Conservation (phyloP, 345 rosid genomes). For the Balakata baccata region DNA sequence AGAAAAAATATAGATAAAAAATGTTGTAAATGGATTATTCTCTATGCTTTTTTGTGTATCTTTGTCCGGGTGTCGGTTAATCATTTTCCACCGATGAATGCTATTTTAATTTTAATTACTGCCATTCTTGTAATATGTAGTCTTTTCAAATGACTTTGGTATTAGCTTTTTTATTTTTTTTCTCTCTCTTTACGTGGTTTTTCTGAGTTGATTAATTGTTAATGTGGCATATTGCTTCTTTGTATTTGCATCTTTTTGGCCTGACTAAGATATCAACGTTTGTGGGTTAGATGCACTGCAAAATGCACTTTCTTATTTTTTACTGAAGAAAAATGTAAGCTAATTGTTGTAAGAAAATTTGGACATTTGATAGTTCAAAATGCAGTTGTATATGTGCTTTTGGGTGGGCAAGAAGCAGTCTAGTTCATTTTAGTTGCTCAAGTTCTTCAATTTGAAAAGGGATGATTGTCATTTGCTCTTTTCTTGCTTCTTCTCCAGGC, state of each 20-base stretch:
- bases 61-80: background rate
- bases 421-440: background rate
- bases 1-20: background rate
- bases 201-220: background rate
- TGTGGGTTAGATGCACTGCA: background rate
- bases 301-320: background rate
- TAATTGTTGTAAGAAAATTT: background rate
- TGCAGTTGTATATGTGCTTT: background rate
- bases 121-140: background rate
- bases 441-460: background rate
- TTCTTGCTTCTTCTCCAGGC: conserved; percentile 49
- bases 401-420: background rate
- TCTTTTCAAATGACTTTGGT: background rate
- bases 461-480: conserved; percentile 7
- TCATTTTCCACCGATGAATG: background rate
- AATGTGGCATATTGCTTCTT: background rate
- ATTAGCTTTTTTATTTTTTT: background rate
- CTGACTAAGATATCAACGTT: background rate
- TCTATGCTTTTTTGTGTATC: background rate
- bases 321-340: background rate
- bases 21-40: background rate
- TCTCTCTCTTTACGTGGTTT: background rate
- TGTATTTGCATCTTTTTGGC: background rate
- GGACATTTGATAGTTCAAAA: background rate
- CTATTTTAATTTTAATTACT: background rate